phyloP scores from a whole-genome alignment of 495 filamentous ascomycete species.

The Penicillium atrosanguineum region DNA sequence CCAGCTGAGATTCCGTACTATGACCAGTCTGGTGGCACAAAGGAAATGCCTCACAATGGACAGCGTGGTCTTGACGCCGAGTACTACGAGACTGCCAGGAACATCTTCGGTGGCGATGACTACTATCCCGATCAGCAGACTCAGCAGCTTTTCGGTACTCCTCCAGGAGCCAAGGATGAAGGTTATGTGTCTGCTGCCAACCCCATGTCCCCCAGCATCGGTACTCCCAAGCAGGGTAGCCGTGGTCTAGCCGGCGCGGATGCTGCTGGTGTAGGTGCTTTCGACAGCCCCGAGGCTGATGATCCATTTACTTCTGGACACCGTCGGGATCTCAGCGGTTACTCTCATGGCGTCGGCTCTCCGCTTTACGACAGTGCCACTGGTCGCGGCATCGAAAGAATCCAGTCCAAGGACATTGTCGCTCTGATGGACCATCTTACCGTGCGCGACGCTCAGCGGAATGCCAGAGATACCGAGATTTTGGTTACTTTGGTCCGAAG shows the following conservation, averaged over 20 bases:
- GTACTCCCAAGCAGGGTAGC: constrained; percentile 58
- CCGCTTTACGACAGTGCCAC: constrained; percentile 90
- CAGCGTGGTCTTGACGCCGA: constrained; percentile 33
- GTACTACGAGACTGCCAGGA: constrained; percentile 39
- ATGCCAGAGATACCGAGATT: constrained; percentile 95
- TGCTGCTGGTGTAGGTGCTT: constrained; percentile 52
- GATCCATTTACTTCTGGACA: constrained; percentile 60
- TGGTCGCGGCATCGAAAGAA: constrained; percentile 83
- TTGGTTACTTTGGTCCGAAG: constrained; percentile 89
- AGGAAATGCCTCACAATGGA: constrained; percentile 28
- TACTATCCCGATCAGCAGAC: constrained; percentile 35
- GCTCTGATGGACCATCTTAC: constrained; percentile 98
- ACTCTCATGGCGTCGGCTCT: constrained; percentile 75
- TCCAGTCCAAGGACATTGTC: constrained; percentile 95
- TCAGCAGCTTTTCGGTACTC: constrained; percentile 39
- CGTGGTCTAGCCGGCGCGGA: constrained; percentile 60
- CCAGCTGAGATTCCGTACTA: constrained; percentile 40
- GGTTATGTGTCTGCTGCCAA: constrained; percentile 88
- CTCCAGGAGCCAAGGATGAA: constrained; percentile 65
- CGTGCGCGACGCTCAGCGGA: constrained; percentile 94
- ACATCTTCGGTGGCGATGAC: constrained; percentile 38
- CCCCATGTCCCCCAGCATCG: constrained; percentile 54
- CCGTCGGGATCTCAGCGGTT: constrained; percentile 73
- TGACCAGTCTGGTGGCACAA: constrained; percentile 38
- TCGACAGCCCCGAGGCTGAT: constrained; percentile 59